Base-by-base conservation (phyloP, 495 filamentous ascomycete species). In the Neurospora sp. region DNA sequence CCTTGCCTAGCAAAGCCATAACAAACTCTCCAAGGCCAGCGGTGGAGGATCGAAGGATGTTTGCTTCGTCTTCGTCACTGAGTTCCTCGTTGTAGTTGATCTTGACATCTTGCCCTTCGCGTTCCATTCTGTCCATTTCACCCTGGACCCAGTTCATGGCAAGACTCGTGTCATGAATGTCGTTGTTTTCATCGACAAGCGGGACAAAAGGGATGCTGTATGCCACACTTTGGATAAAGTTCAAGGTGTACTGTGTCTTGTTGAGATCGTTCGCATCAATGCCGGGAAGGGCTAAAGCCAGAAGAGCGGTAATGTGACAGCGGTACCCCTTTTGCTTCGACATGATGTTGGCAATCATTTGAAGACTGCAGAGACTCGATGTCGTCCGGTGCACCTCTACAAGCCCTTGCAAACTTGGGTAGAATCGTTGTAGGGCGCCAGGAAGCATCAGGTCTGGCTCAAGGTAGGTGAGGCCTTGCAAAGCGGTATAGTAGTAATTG, bases 221-320 rank as follows among this genome's bases (percentile, higher is more conserved):
- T 72, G 93, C 93, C 39, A 97, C 92, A 41, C 92, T 89, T 83
- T 98, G 96, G 66, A 99, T 94, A 79, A 97, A 98, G 71, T 94
- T 92, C 70, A 99, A 85, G 3, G 95, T 95, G 81, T 97, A 93
- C 71, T 97, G 85, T 23, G 96, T 98, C 83, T 99, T 99, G 75
- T 95, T 93, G 39, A 99, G 86, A 82, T 99, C 96, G 80, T 99
- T 99, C 39, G 96, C 95, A 83, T 99, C 96, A 70, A 99, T 96
- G 39, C 96, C 96, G 2, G 96, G 96, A 44, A 99, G 85, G 3
- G 96, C 93, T 72, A 99, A 87, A 9, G 95, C 96, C 23, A 99
- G 83, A 41, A 98, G 82, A 1, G 95, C 94, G 12, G 96, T 98
- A 77, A 98, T 89, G 79, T 99, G 96, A 76, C 96, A 98, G 72